These are phyloP conservation scores for Trypanosomatidae sp. DNA, from an alignment of 208 protist species.

Conservation along the genomic window DNA sequence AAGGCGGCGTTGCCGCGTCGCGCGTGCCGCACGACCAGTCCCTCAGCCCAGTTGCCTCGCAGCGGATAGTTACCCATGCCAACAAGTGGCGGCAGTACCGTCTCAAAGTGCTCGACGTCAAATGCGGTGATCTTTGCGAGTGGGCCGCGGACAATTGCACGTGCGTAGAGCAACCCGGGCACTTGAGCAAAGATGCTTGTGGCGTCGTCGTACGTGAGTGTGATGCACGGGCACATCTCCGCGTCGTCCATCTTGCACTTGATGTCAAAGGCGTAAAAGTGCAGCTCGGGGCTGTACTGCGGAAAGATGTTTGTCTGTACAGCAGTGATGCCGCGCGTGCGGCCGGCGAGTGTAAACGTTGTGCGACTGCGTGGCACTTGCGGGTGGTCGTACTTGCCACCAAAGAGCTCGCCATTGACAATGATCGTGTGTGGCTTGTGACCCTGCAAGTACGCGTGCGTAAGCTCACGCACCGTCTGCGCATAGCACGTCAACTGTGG, in stretches of 20 bases:
- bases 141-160: constrained; percentile 56
- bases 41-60: constrained; percentile 70
- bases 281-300: constrained; percentile 79
- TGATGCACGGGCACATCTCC: constrained; percentile 13
- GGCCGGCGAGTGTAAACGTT: constrained; percentile 46
- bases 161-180: constrained; percentile 58
- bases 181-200: constrained; percentile 50
- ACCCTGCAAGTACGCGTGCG: constrained; percentile 11
- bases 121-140: constrained; percentile 68
- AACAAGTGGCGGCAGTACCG: constrained; percentile 61
- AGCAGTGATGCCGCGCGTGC: constrained; percentile 22
- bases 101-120: constrained; percentile 71
- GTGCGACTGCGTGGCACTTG: constrained; percentile 22
- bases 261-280: constrained; percentile 85
- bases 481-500: constrained; percentile 41
- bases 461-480: constrained; percentile 17
- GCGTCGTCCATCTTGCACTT: constrained; percentile 36
- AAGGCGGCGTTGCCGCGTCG: constrained; percentile 44
- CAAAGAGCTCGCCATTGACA: constrained; percentile 78
- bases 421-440: constrained; percentile 30
- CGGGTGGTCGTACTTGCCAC: constrained; percentile 80
- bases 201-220: constrained; percentile 61
- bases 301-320: constrained; percentile 73
- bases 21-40: constrained; percentile 64
- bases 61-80: constrained; percentile 81